Percentiles rank a stretch among this genome's conserved stretches.
Conservation (phyloP, 1,139 yeast species). For the Candida albicans region DNA sequence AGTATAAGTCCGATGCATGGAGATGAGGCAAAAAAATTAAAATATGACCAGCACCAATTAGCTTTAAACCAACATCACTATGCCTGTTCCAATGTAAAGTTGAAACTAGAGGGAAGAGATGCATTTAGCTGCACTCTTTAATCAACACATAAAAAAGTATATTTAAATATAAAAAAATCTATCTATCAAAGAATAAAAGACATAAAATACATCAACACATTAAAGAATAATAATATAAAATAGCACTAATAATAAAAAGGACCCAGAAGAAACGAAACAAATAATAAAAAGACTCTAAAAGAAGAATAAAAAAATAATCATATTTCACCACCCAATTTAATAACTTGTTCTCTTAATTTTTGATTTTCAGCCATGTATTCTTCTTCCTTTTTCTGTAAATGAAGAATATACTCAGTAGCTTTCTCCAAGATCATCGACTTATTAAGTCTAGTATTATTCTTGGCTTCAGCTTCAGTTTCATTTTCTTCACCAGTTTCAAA, state of each 20-base stretch:
- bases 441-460: conserved; percentile 38
- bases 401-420: conserved; percentile 60
- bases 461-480: conserved; percentile 17
- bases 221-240: background rate
- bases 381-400: conserved; percentile 19
- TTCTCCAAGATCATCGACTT: conserved; percentile 66
- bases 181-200: no score
- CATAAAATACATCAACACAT: background rate
- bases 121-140: background rate
- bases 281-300: background rate
- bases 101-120: background rate
- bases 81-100: no score
- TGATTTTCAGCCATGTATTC: conserved; percentile 14
- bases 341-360: conserved; percentile 11
- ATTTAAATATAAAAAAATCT: background rate
- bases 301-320: background rate
- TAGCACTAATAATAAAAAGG: background rate
- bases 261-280: background rate
- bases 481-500: conserved; percentile 47
- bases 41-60: no score
- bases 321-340: conserved; percentile 12
- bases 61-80: no score
- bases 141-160: background rate
- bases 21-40: no score
- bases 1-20: no score